Conservation (phyloP, 352 stramenopile species). For the Phytophthora boehmeriae region DNA sequence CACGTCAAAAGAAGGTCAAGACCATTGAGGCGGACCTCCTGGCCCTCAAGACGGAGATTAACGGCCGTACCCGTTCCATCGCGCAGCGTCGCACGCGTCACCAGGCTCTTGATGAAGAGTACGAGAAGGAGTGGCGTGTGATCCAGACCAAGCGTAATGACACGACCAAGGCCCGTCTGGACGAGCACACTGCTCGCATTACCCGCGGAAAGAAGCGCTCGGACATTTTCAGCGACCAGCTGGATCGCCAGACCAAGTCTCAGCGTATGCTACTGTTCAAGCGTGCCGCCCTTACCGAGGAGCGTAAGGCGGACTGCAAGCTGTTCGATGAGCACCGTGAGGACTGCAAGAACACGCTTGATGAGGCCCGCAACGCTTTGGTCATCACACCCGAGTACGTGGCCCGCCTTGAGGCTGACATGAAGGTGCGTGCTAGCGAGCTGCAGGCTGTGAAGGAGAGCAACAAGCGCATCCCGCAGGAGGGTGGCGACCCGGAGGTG, state of each 20-base stretch:
- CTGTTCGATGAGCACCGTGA: slow-evolving; percentile 88
- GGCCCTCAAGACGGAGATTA: slow-evolving; percentile 83
- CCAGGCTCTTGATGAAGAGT: slow-evolving; percentile 79
- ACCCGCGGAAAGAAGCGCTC: slow-evolving; percentile 83
- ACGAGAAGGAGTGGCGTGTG: slow-evolving; percentile 87
- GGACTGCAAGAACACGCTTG: slow-evolving; percentile 78
- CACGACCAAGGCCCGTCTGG: slow-evolving; percentile 66
- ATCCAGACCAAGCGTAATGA: slow-evolving; percentile 64
- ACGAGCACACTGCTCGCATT: slow-evolving; percentile 73
- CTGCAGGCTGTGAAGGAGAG: slow-evolving; percentile 78
- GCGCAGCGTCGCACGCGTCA: slow-evolving; percentile 77
- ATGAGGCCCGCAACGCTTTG: slow-evolving; percentile 70
- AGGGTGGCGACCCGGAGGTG: slow-evolving; percentile 72
- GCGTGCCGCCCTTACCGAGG: slow-evolving; percentile 82
- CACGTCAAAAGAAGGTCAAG: slow-evolving; percentile 86
- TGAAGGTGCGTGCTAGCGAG: slow-evolving; percentile 83
- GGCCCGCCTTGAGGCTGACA: slow-evolving; percentile 80
- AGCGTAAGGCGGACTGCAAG: slow-evolving; percentile 80
- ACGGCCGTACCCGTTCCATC: slow-evolving; percentile 68
- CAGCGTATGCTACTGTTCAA: slow-evolving; percentile 90
- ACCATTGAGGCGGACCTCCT: slow-evolving; percentile 79
- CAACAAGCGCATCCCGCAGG: slow-evolving; percentile 84
- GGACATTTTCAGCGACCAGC: slow-evolving; percentile 82
- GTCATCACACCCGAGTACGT: slow-evolving; percentile 88
- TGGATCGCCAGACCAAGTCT: slow-evolving; percentile 80